A percentile compares a stretch with the other conserved stretches of the same genome.
Evolutionary conservation across 148 eudicot genomes (phyloP).

Genomic region (Chenopodium album): DNA sequence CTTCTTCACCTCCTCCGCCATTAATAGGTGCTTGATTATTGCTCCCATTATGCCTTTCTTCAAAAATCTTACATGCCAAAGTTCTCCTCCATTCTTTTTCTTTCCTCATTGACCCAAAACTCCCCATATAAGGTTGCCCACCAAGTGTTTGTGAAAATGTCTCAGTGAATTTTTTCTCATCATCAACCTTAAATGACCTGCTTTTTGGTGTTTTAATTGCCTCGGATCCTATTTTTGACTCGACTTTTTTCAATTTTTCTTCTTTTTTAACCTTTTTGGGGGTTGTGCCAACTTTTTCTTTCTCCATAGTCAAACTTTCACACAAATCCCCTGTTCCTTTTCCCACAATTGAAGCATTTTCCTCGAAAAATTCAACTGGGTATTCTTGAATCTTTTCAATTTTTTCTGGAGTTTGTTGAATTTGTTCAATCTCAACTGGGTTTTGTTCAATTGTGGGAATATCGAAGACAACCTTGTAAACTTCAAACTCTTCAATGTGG

Average conservation of each 20-base stretch:
- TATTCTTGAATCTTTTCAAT: conserved; percentile 22
- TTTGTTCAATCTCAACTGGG: conserved; percentile 17
- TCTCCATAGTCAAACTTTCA: conserved; percentile 35
- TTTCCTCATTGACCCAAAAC: conserved; percentile 68
- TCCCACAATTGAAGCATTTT: conserved; percentile 18
- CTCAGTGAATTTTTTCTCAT: conserved; percentile 11
- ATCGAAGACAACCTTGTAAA: conserved; percentile 61
- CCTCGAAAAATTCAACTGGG: conserved; percentile 29
- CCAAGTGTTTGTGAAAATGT: conserved; percentile 29
- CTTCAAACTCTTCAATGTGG: conserved; percentile 51
- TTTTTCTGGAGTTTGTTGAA: conserved; percentile 32
- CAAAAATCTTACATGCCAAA: conserved; percentile 82
- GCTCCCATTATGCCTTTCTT: conserved; percentile 55
- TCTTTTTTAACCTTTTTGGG: conserved; percentile 27
- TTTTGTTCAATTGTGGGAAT: conserved; percentile 31
- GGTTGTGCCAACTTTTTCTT: conserved; percentile 35
- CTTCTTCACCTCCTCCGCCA: conserved; percentile 50
- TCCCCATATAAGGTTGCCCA: conserved; percentile 34
- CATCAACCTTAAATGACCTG: background rate
- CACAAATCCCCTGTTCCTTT: conserved; percentile 34
- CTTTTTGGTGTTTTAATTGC: conserved; percentile 19
- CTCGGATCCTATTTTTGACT: conserved; percentile 28
- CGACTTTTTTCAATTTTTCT: conserved; percentile 21
- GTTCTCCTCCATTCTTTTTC: conserved; percentile 89
- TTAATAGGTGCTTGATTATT: conserved; percentile 34